Evolutionary conservation across 2,329 filamentous ascomycete genomes (phyloP).

Genomic region (Neobulgaria alba): DNA sequence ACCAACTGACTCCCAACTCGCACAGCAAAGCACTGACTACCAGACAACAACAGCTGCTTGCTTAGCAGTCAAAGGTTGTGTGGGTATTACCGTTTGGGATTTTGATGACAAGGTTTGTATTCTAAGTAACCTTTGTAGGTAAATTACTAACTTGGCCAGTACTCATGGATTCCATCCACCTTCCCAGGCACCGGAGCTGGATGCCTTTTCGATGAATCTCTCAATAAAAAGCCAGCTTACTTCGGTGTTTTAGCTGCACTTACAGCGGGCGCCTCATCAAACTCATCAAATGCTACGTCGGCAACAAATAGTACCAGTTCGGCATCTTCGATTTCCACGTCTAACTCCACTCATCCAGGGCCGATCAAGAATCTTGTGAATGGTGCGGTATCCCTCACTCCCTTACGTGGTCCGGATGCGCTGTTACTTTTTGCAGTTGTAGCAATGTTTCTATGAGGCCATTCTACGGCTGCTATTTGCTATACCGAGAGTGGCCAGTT

Average conservation of each 20-base stretch:
- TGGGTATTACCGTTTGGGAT: conserved; percentile 27
- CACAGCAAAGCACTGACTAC: conserved; percentile 41
- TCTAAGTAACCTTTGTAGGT: no score
- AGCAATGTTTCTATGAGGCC: no score
- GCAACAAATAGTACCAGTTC: conserved; percentile 1
- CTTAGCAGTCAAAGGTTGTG: conserved; percentile 17
- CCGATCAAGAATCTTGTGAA: no score
- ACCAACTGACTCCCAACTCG: conserved; percentile 31
- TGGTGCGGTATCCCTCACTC: no score
- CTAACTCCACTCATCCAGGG: no score
- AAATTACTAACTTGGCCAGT: conserved; percentile 5
- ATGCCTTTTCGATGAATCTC: conserved; percentile 1
- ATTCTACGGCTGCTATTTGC: no score
- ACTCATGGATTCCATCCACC: conserved; percentile 16
- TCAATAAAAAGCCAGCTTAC: conserved; percentile 7
- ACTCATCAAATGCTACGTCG: no score
- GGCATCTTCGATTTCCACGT: no score
- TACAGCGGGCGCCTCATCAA: background rate
- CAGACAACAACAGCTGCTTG: conserved; percentile 20
- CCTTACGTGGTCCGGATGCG: no score
- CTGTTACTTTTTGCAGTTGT: no score
- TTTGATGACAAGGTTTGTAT: conserved; percentile 17
- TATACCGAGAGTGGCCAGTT: no score
- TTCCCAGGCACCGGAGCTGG: conserved; percentile 15
- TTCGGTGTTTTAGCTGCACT: conserved; percentile 7